phyloP scores from a whole-genome alignment of 768 basidiomycete species.

The Harrya chromipes region DNA sequence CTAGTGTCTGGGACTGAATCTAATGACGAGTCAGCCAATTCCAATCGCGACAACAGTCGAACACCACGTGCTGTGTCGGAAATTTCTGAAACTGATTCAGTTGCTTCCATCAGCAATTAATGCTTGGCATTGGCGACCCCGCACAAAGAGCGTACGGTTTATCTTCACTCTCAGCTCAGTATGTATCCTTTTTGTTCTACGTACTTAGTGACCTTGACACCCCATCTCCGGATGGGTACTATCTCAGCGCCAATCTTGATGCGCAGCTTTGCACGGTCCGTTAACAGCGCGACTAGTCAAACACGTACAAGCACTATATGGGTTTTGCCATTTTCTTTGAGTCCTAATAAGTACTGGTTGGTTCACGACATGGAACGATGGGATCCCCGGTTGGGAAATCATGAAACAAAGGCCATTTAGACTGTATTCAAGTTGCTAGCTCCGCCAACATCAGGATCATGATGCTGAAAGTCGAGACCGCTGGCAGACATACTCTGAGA shows the following conservation, averaged over 20 bases:
- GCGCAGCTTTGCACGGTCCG: neutral
- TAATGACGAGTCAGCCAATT: neutral
- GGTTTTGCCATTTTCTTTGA: neutral
- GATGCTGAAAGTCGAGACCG: neutral
- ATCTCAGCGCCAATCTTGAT: slow-evolving; percentile 20
- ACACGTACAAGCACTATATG: slow-evolving; percentile 1
- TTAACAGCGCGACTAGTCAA: neutral
- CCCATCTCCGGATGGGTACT: neutral
- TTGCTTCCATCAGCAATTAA: neutral
- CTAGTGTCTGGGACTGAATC: neutral
- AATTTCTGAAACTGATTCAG: neutral
- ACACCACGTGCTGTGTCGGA: neutral
- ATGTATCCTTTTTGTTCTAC: neutral
- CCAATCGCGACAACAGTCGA: neutral
- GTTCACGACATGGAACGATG: slow-evolving; percentile 1
- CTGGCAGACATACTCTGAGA: neutral
- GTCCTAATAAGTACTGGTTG: neutral
- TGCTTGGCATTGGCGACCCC: neutral
- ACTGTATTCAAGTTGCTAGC: neutral
- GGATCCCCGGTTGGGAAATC: slow-evolving; percentile 1
- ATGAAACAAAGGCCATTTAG: slow-evolving; percentile 4
- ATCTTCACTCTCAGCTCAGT: neutral
- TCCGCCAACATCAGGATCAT: slow-evolving; percentile 3
- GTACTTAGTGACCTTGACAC: neutral
- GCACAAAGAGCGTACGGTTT: slow-evolving; percentile 11